These are phyloP conservation scores for Moniliella sp. DNA, from an alignment of 1,284 basidiomycete genomes.

Conservation along the genomic window DNA sequence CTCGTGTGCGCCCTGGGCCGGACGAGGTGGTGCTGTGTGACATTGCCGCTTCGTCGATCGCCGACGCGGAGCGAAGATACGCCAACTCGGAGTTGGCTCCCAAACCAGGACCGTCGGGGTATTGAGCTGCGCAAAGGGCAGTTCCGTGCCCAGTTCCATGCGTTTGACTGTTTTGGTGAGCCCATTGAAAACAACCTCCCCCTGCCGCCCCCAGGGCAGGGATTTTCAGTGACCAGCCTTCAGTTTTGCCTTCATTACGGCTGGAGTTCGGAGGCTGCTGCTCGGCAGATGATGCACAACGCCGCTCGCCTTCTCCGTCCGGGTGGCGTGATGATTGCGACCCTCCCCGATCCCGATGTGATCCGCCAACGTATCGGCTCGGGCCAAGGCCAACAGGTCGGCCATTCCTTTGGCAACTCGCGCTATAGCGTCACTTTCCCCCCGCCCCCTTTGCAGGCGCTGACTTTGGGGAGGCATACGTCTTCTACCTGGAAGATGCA, in stretches of 20 bases:
- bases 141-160: slow-evolving; percentile 59
- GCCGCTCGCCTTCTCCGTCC: slow-evolving; percentile 55
- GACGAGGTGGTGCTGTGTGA: slow-evolving; percentile 66
- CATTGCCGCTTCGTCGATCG: slow-evolving; percentile 22
- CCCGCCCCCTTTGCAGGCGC: slow-evolving; percentile 39
- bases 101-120: too few species aligned
- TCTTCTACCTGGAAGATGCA: slow-evolving; percentile 77
- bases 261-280: slow-evolving; percentile 68
- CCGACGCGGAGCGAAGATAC: background rate
- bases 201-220: slow-evolving; percentile 35
- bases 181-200: too few species aligned
- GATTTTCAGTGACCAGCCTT: slow-evolving; percentile 61
- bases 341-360: slow-evolving; percentile 56
- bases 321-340: slow-evolving; percentile 79
- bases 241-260: slow-evolving; percentile 99
- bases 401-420: slow-evolving; percentile 61
- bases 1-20: slow-evolving; percentile 57
- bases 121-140: slow-evolving; percentile 38
- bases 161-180: slow-evolving; percentile 65
- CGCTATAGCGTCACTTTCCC: slow-evolving; percentile 67
- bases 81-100: too few species aligned
- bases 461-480: slow-evolving; percentile 65
- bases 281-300: slow-evolving; percentile 75
- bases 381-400: slow-evolving; percentile 40
- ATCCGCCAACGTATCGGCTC: slow-evolving; percentile 44